Conservation (phyloP, 1,139 yeast genomes). For the Kazachstania sp. region DNA sequence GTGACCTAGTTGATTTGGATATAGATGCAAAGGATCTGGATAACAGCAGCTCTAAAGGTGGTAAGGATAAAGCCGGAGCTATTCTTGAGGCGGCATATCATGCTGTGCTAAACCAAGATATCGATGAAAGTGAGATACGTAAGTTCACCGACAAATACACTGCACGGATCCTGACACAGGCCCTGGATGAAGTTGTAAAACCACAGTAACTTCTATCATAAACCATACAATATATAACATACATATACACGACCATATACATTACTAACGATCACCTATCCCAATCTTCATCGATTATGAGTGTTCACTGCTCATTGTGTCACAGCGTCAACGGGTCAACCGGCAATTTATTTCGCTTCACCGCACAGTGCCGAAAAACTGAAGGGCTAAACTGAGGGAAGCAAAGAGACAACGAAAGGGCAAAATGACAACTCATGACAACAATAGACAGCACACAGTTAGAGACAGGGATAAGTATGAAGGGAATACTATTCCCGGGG, state of each 20-base stretch:
- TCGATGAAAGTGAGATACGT: constrained; percentile 32
- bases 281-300: no score
- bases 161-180: background rate
- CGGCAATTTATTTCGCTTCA: no score
- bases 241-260: no score
- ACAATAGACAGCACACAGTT: background rate
- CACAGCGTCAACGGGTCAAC: no score
- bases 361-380: no score
- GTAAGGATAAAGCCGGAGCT: constrained; percentile 10
- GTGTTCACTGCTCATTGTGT: no score
- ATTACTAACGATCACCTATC: no score
- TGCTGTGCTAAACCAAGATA: constrained; percentile 25
- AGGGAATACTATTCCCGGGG: background rate
- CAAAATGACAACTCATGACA: background rate
- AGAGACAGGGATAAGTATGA: background rate
- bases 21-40: constrained; percentile 32
- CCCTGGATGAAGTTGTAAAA: background rate
- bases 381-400: background rate
- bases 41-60: constrained; percentile 6
- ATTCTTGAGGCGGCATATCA: constrained; percentile 22
- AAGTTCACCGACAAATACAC: constrained; percentile 10
- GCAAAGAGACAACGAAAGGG: background rate
- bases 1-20: constrained; percentile 53
- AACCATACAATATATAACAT: background rate
- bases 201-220: no score